These are phyloP conservation scores for Ajuga chamaepitys DNA, from an alignment of 257 asterid species.

Conservation along the genomic window DNA sequence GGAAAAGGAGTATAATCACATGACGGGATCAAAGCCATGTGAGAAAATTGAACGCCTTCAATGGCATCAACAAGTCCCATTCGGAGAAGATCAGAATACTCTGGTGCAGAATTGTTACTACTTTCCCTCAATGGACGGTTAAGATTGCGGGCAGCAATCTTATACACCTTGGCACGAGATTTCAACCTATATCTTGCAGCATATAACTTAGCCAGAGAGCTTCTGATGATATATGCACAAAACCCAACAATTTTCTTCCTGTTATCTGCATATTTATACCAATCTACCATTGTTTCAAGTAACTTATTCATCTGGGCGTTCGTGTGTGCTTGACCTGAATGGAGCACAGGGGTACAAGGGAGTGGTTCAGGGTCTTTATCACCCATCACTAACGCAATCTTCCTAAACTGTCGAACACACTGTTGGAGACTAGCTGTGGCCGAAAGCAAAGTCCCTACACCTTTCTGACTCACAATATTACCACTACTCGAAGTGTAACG, in stretches of 20 bases:
- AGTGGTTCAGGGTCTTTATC: conserved; percentile 93
- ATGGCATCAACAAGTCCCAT: conserved; percentile 90
- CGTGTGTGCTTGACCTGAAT: conserved; percentile 96
- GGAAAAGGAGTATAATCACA: conserved; percentile 94
- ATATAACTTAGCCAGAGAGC: conserved; percentile 89
- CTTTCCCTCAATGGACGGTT: conserved; percentile 74
- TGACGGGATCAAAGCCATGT: conserved; percentile 65
- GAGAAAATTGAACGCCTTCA: conserved; percentile 89
- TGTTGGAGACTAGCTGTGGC: conserved; percentile 80
- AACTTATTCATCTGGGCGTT: conserved; percentile 92
- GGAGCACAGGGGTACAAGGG: conserved; percentile 94
- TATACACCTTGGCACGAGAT: conserved; percentile 93
- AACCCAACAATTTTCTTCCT: conserved; percentile 85
- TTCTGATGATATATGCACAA: conserved; percentile 87
- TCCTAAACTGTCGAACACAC: conserved; percentile 78
- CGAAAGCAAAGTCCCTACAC: conserved; percentile 88
- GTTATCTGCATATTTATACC: conserved; percentile 95
- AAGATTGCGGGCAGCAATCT: conserved; percentile 75
- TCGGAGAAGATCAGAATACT: conserved; percentile 89
- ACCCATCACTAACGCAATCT: conserved; percentile 70
- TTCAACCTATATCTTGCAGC: conserved; percentile 93
- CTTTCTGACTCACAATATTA: conserved; percentile 75
- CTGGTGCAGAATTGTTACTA: conserved; percentile 81
- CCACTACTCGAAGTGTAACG: conserved; percentile 85
- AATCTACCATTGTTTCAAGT: conserved; percentile 91